A percentile compares a stretch with the other conserved stretches of the same genome.
These are phyloP conservation scores for Trichosporon sp. DNA, from an alignment of 1,284 basidiomycete species.

Conservation along the genomic window DNA sequence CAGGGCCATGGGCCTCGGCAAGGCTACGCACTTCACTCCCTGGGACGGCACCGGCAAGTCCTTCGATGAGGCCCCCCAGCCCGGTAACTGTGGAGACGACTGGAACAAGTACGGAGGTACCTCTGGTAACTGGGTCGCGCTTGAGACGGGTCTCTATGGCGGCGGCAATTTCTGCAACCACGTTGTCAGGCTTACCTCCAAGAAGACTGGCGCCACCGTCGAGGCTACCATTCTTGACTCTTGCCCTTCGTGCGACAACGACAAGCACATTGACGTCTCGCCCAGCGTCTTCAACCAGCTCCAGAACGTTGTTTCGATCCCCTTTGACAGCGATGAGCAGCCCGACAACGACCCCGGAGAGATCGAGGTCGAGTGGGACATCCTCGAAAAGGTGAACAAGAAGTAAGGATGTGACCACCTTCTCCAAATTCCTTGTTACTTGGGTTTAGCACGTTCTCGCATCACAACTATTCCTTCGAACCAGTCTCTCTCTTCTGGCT, in stretches of 20 bases:
- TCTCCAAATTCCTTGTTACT: constrained; percentile 21
- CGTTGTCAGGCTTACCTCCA: too few species aligned
- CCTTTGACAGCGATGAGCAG: constrained; percentile 4
- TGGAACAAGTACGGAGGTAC: too few species aligned
- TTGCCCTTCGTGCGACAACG: constrained; percentile 74
- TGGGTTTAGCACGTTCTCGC: constrained; percentile 16
- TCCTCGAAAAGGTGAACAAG: too few species aligned
- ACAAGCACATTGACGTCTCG: constrained; percentile 76
- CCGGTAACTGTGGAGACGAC: too few species aligned
- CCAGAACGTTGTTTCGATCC: constrained; percentile 60
- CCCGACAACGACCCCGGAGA: constrained; percentile 14
- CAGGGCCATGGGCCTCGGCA: too few species aligned
- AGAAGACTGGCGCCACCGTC: constrained; percentile 63
- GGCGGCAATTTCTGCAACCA: too few species aligned
- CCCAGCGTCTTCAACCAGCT: constrained; percentile 65
- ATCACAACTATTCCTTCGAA: neutral
- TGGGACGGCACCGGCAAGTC: constrained; percentile 17
- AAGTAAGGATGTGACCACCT: too few species aligned
- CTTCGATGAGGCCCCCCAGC: too few species aligned
- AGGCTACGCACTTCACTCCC: constrained; percentile 17
- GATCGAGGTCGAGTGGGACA: constrained; percentile 59
- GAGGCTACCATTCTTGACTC: constrained; percentile 72
- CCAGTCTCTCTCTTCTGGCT: constrained; percentile 5
- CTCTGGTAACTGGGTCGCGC: too few species aligned
- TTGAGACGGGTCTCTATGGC: too few species aligned